These are phyloP conservation scores for Mimosa bimucronata DNA, from an alignment of 306 rosid species.

Conservation along the genomic window DNA sequence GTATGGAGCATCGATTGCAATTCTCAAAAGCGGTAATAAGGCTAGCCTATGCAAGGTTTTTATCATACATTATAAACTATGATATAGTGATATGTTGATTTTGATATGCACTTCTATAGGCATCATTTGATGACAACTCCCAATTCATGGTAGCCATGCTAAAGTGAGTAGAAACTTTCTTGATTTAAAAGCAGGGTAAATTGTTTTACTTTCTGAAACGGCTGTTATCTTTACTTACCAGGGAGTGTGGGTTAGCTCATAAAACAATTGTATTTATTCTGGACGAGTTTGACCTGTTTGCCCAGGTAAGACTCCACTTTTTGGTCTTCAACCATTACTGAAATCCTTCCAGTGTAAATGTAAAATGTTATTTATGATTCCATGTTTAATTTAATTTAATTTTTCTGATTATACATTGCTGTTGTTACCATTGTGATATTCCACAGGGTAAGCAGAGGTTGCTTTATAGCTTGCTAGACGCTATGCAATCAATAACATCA, in stretches of 20 bases:
- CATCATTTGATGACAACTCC: conserved; percentile 91
- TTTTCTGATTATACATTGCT: conserved; percentile 31
- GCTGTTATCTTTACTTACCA: conserved; percentile 46
- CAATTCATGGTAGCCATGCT: conserved; percentile 91
- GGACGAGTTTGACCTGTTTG: conserved; percentile 94
- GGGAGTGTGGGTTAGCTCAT: conserved; percentile 96
- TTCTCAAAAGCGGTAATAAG: conserved; percentile 84
- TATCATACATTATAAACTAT: conserved; percentile 7
- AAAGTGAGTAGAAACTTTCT: conserved; percentile 56
- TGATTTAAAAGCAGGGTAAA: conserved; percentile 17
- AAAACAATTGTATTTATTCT: conserved; percentile 81
- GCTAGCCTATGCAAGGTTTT: conserved; percentile 13
- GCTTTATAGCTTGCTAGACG: conserved; percentile 91
- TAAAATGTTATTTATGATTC: conserved; percentile 17
- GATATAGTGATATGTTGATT: conserved; percentile 34
- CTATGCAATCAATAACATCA: conserved; percentile 88
- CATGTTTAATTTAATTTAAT: conserved; percentile 26
- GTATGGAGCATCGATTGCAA: conserved; percentile 74
- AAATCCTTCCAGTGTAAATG: conserved; percentile 33
- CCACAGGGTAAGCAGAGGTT: conserved; percentile 86
- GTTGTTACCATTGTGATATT: conserved; percentile 26
- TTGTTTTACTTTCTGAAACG: conserved; percentile 31
- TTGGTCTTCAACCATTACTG: conserved; percentile 27
- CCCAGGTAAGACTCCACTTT: conserved; percentile 67
- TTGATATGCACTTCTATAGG: conserved; percentile 57